Base-by-base conservation (phyloP, 495 filamentous ascomycete species). In the Geoglossum glabrum region DNA sequence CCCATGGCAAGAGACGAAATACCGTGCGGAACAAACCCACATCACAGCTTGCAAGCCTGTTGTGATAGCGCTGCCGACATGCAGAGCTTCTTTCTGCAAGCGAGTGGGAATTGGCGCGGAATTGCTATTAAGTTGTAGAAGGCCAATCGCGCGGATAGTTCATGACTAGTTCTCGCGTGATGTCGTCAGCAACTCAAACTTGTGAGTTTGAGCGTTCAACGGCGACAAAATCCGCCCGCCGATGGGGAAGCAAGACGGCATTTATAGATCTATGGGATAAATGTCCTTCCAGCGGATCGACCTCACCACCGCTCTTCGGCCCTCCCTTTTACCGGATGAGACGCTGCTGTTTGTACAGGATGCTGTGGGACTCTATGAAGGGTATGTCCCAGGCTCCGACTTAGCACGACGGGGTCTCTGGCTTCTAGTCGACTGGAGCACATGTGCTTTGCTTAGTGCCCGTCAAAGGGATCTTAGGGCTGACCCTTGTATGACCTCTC, bases 261-360 rank as follows among this genome's bases (percentile, higher is more conserved):
- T n/a, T 27, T 30, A 58, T 21, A 36, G 52, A 17, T 25, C 34
- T 19, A 58, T 50, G 49, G 78, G 79, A 72, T 87, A 87, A 76
- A 94, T 94, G 88, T 90, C 90, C 75, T 80, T 96, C 77, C 90
- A 90, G 75, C 80, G 82, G 65, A 75, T 97, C 64, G 90, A 96
- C 70, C 78, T 99, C 63, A 97, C 93, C 8, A 94, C 88, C 69
- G 92, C 92, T 60, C 79, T 95, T 66, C 85, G 93, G 73, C 92
- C 92, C 46, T 81, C 81, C 55, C 81, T 95, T 60, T 76, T 93
- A 51, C 86, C 88, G 61, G 93, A 95, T 72, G 92, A 97, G 69
- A 76, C 78, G 23, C 73, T 96, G 31, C 79, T 97, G 58, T 97
- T 96, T 73, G 88, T 99, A 60, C 89, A 95, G 71, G 87, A 96